A percentile compares a stretch with the other conserved stretches of the same genome.
phyloP scores from a whole-genome alignment of 208 protist genomes.

The Herpetomonas tarakana region DNA sequence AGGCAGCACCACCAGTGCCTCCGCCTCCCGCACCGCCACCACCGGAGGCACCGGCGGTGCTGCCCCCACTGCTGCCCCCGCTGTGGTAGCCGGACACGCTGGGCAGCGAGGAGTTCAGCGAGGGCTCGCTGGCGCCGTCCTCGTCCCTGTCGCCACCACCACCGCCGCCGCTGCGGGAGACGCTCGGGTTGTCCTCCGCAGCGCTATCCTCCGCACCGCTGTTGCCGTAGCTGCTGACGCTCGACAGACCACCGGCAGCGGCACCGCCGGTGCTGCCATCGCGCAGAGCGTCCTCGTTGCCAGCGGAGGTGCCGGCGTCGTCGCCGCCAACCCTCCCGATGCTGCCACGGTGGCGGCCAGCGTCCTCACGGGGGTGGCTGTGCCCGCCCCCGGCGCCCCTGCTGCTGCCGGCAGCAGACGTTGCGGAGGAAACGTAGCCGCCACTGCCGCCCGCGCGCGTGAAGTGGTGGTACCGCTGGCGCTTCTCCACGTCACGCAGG shows the following conservation, averaged over 20 bases:
- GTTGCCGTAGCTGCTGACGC: not conserved
- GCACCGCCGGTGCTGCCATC: not conserved
- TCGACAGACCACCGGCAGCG: no score
- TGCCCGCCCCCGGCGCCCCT: no score
- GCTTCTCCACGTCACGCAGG: slow-evolving; percentile 21
- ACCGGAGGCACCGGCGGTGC: not conserved
- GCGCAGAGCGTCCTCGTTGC: not conserved
- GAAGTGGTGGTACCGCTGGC: slow-evolving; percentile 5
- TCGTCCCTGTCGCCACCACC: not conserved
- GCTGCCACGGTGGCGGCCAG: not conserved
- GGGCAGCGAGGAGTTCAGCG: not conserved
- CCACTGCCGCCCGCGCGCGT: not conserved
- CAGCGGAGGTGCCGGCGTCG: not conserved
- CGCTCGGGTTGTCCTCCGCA: not conserved
- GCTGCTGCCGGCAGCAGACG: not conserved
- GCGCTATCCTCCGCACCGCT: not conserved
- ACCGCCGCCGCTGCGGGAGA: not conserved
- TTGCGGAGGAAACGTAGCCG: not conserved
- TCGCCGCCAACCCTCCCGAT: no score
- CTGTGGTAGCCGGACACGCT: not conserved
- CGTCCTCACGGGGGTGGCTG: not conserved
- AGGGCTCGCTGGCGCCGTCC: not conserved
- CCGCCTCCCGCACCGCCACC: not conserved
- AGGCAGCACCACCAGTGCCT: not conserved
- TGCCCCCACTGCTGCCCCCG: not conserved